Percentiles rank a stretch among this genome's conserved stretches.
These are phyloP conservation scores for Hawksworthiomyces lignivorus DNA, from an alignment of 2,329 filamentous ascomycete species.

Conservation along the genomic window DNA sequence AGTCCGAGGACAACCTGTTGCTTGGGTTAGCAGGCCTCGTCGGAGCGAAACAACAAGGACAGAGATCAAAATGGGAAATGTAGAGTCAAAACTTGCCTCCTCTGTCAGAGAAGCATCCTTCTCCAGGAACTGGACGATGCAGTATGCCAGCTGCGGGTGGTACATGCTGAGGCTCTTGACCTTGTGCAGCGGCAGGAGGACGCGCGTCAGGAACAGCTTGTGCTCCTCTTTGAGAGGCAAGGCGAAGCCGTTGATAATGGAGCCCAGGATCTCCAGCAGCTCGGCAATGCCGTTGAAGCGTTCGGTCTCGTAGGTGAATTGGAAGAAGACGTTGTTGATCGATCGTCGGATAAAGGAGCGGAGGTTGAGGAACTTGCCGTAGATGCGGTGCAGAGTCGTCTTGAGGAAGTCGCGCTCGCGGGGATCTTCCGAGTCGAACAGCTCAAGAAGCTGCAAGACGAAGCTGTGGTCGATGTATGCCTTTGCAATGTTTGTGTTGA, in stretches of 20 bases:
- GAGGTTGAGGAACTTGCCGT: conserved; percentile 97
- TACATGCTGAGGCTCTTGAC: conserved; percentile 99
- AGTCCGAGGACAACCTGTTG: conserved; percentile 90
- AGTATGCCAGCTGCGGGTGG: conserved; percentile 95
- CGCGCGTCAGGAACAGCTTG: conserved; percentile 92
- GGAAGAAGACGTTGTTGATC: conserved; percentile 99
- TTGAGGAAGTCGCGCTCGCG: conserved; percentile 96
- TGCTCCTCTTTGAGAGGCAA: conserved; percentile 96
- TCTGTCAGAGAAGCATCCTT: conserved; percentile 96
- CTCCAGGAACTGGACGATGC: conserved; percentile 96
- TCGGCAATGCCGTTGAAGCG: conserved; percentile 98
- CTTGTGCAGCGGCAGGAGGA: conserved; percentile 90
- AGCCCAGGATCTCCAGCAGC: conserved; percentile 89
- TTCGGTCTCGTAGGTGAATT: conserved; percentile 98
- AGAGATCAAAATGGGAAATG: conserved; percentile 1
- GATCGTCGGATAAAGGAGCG: conserved; percentile 95
- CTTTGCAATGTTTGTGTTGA: conserved; percentile 99
- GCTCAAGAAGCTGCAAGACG: conserved; percentile 89
- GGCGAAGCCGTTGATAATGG: conserved; percentile 98
- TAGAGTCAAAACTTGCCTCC: conserved; percentile 54
- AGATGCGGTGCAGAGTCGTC: conserved; percentile 95
- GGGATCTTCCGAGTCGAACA: conserved; percentile 97
- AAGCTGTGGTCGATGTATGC: conserved; percentile 98
- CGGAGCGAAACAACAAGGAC: no score
- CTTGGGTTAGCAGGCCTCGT: no score